Conservation (phyloP, 352 stramenopile genomes). For the Sclerospora graminicola region DNA sequence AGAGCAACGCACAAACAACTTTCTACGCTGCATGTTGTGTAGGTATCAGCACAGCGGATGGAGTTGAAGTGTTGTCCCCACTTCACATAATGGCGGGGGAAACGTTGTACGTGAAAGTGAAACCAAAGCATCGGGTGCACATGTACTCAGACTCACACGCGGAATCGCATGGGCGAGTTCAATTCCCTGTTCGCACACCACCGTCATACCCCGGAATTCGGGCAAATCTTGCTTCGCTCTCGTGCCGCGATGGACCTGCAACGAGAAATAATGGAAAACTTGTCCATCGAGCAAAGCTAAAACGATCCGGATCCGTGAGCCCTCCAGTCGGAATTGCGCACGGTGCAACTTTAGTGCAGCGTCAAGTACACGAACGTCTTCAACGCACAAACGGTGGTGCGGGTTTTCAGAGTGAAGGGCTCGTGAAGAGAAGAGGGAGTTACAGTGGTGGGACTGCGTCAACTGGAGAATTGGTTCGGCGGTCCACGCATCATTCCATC, state of each 20-base stretch:
- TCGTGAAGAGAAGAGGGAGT: constrained; percentile 16
- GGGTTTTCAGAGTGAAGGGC: constrained; percentile 5
- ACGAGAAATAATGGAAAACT: constrained; percentile 6
- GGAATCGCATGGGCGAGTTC: constrained; percentile 20
- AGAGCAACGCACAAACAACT: constrained; percentile 3
- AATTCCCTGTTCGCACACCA: constrained; percentile 15
- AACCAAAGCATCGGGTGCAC: constrained; percentile 35
- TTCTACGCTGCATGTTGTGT: constrained; percentile 6
- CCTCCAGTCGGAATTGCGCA: constrained; percentile 12
- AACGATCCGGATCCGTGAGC: constrained; percentile 13
- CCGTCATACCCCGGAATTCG: constrained; percentile 14
- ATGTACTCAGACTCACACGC: constrained; percentile 19
- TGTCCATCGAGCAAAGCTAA: constrained; percentile 12
- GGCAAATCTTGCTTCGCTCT: constrained; percentile 6
- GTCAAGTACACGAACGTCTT: constrained; percentile 17
- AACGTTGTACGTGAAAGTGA: constrained; percentile 54
- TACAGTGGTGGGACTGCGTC: constrained; percentile 8
- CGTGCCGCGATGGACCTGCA: constrained; percentile 4
- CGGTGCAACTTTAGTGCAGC: constrained; percentile 19
- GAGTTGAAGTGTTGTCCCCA: constrained; percentile 54
- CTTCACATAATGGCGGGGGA: constrained; percentile 67
- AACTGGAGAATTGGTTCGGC: constrained; percentile 5
- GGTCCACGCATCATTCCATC: constrained; percentile 8
- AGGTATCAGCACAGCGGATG: constrained; percentile 46
- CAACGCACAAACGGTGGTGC: constrained; percentile 14